Evolutionary conservation across 352 stramenopile genomes (phyloP).

Genomic region (Phytopythium oedochilum): DNA sequence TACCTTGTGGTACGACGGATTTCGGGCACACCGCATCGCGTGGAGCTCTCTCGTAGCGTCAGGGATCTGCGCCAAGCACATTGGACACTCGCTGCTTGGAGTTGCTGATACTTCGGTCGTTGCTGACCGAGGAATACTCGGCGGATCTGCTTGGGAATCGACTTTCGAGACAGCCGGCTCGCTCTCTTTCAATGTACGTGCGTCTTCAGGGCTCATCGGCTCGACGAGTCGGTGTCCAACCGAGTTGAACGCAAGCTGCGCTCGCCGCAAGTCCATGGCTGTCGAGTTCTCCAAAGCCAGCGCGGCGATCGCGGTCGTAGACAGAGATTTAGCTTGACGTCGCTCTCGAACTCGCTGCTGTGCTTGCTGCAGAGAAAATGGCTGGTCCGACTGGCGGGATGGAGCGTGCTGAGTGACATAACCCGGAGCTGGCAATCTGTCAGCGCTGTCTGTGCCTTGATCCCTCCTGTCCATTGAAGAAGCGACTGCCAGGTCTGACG

Average conservation of each 20-base stretch:
- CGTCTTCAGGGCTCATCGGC: not conserved
- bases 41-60: slow-evolving; percentile 31
- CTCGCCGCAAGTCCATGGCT: slow-evolving; percentile 10
- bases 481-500: too few relatives aligned
- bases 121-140: too few relatives aligned
- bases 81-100: slow-evolving; percentile 10
- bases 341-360: slow-evolving; percentile 17
- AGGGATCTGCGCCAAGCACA: slow-evolving; percentile 33
- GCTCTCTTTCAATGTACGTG: not conserved
- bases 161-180: not conserved
- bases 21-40: slow-evolving; percentile 33
- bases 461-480: too few relatives aligned
- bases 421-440: too few relatives aligned
- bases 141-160: not conserved
- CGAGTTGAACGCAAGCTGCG: slow-evolving; percentile 16
- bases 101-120: not conserved
- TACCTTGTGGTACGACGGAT: slow-evolving; percentile 52
- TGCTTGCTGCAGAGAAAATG: slow-evolving; percentile 4
- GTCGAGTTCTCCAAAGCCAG: slow-evolving; percentile 2
- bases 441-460: too few relatives aligned
- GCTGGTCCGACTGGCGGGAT: not conserved
- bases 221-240: slow-evolving; percentile 15
- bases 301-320: slow-evolving; percentile 7
- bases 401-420: too few relatives aligned
- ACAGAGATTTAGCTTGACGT: slow-evolving; percentile 4